Percentiles rank a stretch among this genome's conserved stretches.
These are phyloP conservation scores for Podospora australis DNA, from an alignment of 495 filamentous ascomycete genomes.

Conservation along the genomic window DNA sequence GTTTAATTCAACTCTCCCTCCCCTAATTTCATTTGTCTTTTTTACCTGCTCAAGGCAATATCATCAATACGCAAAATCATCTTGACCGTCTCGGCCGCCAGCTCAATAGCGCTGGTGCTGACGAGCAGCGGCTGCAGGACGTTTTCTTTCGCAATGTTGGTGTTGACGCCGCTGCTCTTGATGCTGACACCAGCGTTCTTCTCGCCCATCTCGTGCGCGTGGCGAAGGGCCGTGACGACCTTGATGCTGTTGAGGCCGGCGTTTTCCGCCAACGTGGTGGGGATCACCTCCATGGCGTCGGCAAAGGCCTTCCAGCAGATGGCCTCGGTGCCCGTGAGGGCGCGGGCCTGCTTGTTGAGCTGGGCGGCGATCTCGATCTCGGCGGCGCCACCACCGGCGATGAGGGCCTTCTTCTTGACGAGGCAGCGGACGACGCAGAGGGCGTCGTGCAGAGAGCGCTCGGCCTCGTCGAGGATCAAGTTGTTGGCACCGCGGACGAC, in stretches of 20 bases:
- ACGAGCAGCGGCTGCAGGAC: conserved; percentile 94
- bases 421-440: conserved; percentile 96
- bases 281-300: conserved; percentile 95
- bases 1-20: too few species aligned
- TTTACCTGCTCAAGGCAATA: conserved; percentile 55
- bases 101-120: conserved; percentile 92
- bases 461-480: conserved; percentile 92
- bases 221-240: conserved; percentile 93
- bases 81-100: conserved; percentile 97
- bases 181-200: conserved; percentile 95
- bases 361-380: conserved; percentile 89
- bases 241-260: conserved; percentile 96
- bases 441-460: conserved; percentile 91
- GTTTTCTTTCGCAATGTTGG: conserved; percentile 92
- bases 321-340: conserved; percentile 80
- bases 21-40: too few species aligned
- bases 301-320: conserved; percentile 99
- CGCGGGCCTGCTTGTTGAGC: conserved; percentile 72
- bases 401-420: conserved; percentile 97
- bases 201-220: conserved; percentile 89
- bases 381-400: conserved; percentile 91
- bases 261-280: conserved; percentile 94
- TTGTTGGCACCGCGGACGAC: conserved; percentile 90
- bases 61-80: conserved; percentile 97
- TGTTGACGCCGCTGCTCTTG: conserved; percentile 91